These are phyloP conservation scores for Hordeum vulgare DNA, from an alignment of 176 grass and related monocot genomes.

Conservation along the genomic window DNA sequence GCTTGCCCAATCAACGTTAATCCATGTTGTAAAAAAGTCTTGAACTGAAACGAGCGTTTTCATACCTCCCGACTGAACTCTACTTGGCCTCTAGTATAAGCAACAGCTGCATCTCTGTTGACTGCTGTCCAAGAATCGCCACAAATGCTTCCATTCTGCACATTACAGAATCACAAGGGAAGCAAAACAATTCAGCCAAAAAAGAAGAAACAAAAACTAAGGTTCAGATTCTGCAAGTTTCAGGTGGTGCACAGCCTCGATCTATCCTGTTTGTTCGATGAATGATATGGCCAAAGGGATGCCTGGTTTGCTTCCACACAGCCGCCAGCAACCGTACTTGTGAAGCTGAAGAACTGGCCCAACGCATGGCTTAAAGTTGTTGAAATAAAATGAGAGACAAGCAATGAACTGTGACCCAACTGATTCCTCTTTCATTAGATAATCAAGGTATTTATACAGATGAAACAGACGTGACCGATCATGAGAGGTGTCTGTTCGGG, in stretches of 20 bases:
- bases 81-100: conserved; percentile 75
- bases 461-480: no score
- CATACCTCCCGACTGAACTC: conserved; percentile 68
- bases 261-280: conserved; percentile 59
- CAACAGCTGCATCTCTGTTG: conserved; percentile 47
- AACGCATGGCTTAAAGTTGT: no score
- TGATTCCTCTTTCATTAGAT: no score
- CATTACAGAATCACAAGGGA: conserved; percentile 6
- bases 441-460: no score
- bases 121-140: conserved; percentile 68
- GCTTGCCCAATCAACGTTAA: not conserved
- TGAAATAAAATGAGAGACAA: no score
- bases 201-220: not conserved
- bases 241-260: conserved; percentile 28
- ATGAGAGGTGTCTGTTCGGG: no score
- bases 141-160: conserved; percentile 71
- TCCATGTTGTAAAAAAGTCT: not conserved
- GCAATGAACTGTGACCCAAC: no score
- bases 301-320: conserved; percentile 57
- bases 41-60: not conserved
- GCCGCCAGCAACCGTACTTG: conserved; percentile 26
- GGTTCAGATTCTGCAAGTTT: not conserved
- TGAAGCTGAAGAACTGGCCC: conserved; percentile 54
- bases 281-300: conserved; percentile 37
- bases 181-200: conserved; percentile 7